phyloP scores from a whole-genome alignment of 2,329 filamentous ascomycete species.

The Neofusicoccum parvum region DNA sequence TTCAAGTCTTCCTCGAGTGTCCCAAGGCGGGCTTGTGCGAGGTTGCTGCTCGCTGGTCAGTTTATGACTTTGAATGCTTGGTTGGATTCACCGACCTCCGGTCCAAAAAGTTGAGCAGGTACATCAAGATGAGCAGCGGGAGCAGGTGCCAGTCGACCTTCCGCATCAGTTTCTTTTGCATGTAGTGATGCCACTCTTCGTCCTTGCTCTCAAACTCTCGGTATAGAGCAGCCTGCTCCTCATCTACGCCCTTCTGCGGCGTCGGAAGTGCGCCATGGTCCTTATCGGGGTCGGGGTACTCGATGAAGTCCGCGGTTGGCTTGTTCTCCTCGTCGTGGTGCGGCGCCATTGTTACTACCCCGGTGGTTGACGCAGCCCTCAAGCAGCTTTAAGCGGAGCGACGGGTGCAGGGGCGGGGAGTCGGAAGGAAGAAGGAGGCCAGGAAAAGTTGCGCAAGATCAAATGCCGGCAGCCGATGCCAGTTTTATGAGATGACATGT shows the following conservation, averaged over 20 bases:
- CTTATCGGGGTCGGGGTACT: constrained; percentile 6
- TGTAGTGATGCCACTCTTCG: constrained; percentile 22
- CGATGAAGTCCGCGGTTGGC: constrained; percentile 10
- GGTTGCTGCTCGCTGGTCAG: constrained; percentile 59
- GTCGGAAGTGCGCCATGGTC: background rate
- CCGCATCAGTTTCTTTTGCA: constrained; percentile 35
- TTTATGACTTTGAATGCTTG: too few species aligned
- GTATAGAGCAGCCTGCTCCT: constrained; percentile 10
- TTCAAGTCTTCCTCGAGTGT: constrained; percentile 24
- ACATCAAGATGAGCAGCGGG: constrained; percentile 34
- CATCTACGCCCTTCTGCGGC: constrained; percentile 9
- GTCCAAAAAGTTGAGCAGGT: constrained; percentile 35
- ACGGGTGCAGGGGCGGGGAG: background rate
- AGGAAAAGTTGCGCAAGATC: background rate
- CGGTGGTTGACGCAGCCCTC: background rate
- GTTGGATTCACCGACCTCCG: background rate
- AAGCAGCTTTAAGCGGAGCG: background rate
- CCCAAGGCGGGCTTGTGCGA: constrained; percentile 63
- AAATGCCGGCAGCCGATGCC: background rate
- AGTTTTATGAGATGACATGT: background rate
- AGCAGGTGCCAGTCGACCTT: constrained; percentile 34
- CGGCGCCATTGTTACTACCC: background rate
- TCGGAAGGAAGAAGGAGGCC: background rate
- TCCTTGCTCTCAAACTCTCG: constrained; percentile 13
- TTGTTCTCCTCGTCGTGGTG: constrained; percentile 6